Base-by-base conservation (phyloP, 495 filamentous ascomycete species). In the Talaromyces wortmannii region DNA sequence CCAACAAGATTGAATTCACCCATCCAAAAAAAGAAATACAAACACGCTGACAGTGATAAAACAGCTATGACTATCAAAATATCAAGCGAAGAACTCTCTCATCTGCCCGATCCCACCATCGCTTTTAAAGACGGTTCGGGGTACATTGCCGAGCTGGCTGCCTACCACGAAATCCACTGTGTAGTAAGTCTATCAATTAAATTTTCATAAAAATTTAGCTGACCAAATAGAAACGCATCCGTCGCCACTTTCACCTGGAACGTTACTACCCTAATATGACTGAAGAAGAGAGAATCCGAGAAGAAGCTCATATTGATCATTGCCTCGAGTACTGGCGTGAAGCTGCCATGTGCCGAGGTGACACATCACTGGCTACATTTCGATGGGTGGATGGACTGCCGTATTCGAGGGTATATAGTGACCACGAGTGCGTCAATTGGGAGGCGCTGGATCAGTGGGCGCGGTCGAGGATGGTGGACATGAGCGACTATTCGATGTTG, bases 271-370 rank as follows among this genome's bases (percentile, higher is more conserved):
- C 16, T 17, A 47, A 57, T 23, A 48, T 31, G 36, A 55, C 31
- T 13, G 52, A 16, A 6, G 56, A 45, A 7, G 52, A 48, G 42
- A 16, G 55, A 43, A 31, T 43, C 30, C 32, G 53, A 36, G 17
- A 18, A 50, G 16, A 45, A 13, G 56, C 53, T 18, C 56, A 58
- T 57, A 7, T 42, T 42, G 36, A 64, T 23, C 60, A 64, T 45
- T 64, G 62, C 48, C 12, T 62, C 15, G 62, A 64, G 29, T 50
- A 59, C 4, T 49, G 61, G 3, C 56, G 62, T 11, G 53, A 62
- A 42, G 16, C 60, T 15, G 50, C 51, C 0, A 16, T 64, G 23
- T 64, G 62, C 32, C 48, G 54, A 29, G 56, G 48, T 6, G 60
- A 64, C 32, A 36, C 51, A 7, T 59, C 60, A 3, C 48, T 64